Percentiles rank a stretch among this genome's conserved stretches.
Conservation (phyloP, 106 monocot genomes). For the Chionographis japonica region DNA sequence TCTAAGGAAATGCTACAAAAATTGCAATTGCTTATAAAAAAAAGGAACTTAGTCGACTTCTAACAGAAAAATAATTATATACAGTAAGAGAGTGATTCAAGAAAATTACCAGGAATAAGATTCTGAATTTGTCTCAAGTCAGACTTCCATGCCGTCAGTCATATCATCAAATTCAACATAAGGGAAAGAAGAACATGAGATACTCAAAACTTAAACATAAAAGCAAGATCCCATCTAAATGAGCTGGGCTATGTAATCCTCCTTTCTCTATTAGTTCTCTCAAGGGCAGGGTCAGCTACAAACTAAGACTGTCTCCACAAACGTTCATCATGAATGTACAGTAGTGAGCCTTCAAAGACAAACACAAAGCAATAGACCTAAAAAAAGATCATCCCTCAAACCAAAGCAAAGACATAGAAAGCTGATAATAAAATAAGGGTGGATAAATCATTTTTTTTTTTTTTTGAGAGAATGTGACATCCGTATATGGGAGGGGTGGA, state of each 20-base stretch:
- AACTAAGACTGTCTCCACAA: too few relatives aligned
- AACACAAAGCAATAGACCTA: too few relatives aligned
- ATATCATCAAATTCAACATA: constrained; percentile 2
- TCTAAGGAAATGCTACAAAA: neutral
- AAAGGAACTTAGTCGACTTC: neutral
- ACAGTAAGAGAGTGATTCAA: neutral
- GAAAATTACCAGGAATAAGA: constrained; percentile 78
- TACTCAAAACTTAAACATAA: constrained; percentile 1
- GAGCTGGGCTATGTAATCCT: too few relatives aligned
- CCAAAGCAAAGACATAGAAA: too few relatives aligned
- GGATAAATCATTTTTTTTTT: neutral
- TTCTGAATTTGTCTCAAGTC: constrained; percentile 72
- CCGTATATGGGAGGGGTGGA: too few relatives aligned
- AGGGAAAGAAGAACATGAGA: neutral
- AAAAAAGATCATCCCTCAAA: neutral
- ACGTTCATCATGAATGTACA: too few relatives aligned
- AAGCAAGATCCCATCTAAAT: neutral
- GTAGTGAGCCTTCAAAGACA: too few relatives aligned
- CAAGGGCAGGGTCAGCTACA: too few relatives aligned
- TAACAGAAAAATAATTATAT: neutral
- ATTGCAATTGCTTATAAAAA: neutral
- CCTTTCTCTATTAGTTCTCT: too few relatives aligned
- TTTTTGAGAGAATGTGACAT: neutral
- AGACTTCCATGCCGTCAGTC: constrained; percentile 51
- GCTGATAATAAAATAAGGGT: neutral